Evolutionary conservation across 2,329 filamentous ascomycete genomes (phyloP).

Genomic region (Epichloe festucae): DNA sequence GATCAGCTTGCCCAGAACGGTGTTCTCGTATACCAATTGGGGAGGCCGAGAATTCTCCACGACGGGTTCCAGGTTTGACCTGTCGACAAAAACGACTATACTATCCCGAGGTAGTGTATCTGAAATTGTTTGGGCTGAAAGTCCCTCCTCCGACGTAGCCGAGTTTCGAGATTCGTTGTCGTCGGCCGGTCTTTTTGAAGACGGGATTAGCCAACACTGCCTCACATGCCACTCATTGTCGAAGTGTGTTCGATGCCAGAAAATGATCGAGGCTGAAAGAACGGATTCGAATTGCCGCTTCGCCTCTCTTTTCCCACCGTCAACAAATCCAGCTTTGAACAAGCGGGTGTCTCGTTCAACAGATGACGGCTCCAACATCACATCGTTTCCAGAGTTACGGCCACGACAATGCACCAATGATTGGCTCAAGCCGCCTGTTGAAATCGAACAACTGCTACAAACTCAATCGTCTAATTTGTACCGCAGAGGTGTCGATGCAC

Average conservation of each 20-base stretch:
- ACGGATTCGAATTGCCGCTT: not conserved
- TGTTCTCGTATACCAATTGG: conserved; percentile 13
- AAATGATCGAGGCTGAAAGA: not conserved
- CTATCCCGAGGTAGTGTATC: conserved; percentile 17
- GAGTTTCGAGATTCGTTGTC: not conserved
- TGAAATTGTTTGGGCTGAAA: conserved; percentile 18
- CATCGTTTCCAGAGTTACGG: conserved; percentile 21
- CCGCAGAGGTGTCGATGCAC: conserved; percentile 20
- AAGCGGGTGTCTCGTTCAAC: conserved; percentile 4
- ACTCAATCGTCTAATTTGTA: conserved; percentile 11
- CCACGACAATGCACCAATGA: conserved; percentile 21
- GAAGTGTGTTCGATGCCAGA: not conserved
- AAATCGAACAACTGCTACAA: conserved; percentile 8
- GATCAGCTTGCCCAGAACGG: conserved; percentile 19
- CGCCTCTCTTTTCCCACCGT: not conserved
- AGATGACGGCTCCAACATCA: conserved; percentile 15
- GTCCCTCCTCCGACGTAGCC: not conserved
- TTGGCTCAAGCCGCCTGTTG: conserved; percentile 15
- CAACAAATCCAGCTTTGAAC: not conserved
- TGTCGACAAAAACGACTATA: conserved; percentile 15
- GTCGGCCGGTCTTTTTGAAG: not conserved
- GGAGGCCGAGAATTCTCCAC: not conserved
- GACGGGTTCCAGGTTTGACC: not conserved
- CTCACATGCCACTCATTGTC: not conserved
- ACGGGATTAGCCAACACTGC: not conserved